A percentile compares a stretch with the other conserved stretches of the same genome.
phyloP scores from a whole-genome alignment of 495 filamentous ascomycete species.

The Aspergillus hancockii region DNA sequence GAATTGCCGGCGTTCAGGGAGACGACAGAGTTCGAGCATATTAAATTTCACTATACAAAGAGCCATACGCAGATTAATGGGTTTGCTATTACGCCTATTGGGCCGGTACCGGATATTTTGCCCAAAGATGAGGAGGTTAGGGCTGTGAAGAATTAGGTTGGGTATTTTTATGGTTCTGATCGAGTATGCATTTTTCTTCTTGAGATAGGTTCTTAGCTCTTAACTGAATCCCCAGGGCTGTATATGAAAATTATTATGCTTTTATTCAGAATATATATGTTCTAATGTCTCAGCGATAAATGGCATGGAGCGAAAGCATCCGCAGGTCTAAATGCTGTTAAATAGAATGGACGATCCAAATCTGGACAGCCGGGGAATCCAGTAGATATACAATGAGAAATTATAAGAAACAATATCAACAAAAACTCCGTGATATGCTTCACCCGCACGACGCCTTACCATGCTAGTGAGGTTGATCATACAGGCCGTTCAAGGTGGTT shows the following conservation, averaged over 20 bases:
- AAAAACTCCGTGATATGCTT: constrained; percentile 29
- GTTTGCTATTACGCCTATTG: constrained; percentile 63
- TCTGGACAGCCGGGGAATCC: constrained; percentile 5
- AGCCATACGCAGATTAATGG: constrained; percentile 70
- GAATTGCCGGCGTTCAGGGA: constrained; percentile 59
- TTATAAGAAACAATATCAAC: constrained; percentile 11
- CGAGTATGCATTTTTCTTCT: too few relatives aligned
- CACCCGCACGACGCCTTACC: constrained; percentile 36
- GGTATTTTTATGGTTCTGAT: too few relatives aligned
- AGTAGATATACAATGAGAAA: constrained; percentile 19
- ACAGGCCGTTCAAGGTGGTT: constrained; percentile 1
- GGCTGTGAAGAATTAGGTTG: constrained; percentile 33
- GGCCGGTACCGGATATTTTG: constrained; percentile 63
- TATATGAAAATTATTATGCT: not conserved
- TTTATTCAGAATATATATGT: constrained; percentile 3
- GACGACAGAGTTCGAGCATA: constrained; percentile 70
- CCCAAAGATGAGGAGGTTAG: constrained; percentile 61
- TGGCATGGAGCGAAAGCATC: not conserved
- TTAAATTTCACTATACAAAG: constrained; percentile 73
- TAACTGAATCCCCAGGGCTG: not conserved
- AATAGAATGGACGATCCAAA: not conserved
- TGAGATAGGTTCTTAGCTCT: too few relatives aligned
- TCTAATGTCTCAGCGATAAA: constrained; percentile 1
- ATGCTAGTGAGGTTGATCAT: constrained; percentile 34
- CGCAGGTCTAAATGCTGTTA: not conserved